Conservation (phyloP, 139 green algal species). For the Desmodesmus armatus region DNA sequence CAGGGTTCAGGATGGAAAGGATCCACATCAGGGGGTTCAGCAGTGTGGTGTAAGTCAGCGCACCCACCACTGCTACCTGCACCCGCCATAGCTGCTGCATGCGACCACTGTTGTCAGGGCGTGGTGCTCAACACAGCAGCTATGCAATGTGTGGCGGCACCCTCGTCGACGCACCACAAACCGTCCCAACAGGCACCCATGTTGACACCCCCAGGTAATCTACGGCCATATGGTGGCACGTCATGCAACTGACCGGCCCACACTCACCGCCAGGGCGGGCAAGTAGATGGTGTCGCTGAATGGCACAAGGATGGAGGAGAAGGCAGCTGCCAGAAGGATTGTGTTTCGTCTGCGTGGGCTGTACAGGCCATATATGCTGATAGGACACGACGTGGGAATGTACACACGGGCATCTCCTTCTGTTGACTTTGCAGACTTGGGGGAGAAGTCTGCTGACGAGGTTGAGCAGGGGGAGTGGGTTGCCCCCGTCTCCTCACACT, state of each 20-base stretch:
- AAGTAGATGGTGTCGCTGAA: conserved; percentile 2
- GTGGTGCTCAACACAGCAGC: too few species aligned
- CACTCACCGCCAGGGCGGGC: conserved; percentile 5
- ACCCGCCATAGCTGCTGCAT: background rate
- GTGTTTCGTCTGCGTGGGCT: background rate
- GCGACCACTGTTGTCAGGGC: background rate
- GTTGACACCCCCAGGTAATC: too few species aligned
- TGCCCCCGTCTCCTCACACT: too few species aligned
- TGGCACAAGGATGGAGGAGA: background rate
- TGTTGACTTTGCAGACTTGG: too few species aligned
- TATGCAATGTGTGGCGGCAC: too few species aligned
- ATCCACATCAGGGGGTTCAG: background rate
- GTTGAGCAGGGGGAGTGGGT: too few species aligned
- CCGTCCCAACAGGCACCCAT: too few species aligned
- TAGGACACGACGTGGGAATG: background rate
- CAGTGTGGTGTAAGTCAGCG: too few species aligned
- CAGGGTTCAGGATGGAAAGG: background rate
- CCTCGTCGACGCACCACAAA: too few species aligned
- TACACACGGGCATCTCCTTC: background rate
- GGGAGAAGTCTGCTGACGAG: too few species aligned
- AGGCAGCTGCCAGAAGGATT: conserved; percentile 1
- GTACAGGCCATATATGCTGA: conserved; percentile 26
- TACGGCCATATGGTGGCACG: too few species aligned
- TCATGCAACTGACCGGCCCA: too few species aligned
- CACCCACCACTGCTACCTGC: background rate